These are phyloP conservation scores for Neofusicoccum cordaticola DNA, from an alignment of 2,329 filamentous ascomycete species.

Conservation along the genomic window DNA sequence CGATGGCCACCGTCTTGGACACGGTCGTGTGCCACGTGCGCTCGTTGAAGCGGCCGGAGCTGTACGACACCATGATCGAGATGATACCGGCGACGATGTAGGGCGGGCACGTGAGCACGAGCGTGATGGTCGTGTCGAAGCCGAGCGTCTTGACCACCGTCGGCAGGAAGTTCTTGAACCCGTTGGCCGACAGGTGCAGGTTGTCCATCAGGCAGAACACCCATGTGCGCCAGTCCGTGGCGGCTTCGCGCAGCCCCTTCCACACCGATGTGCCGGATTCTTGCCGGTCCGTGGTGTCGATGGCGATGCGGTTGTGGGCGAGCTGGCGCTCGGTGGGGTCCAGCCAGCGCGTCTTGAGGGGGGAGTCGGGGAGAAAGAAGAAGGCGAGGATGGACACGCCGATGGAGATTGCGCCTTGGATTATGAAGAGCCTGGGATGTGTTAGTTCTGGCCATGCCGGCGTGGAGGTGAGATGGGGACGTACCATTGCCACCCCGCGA, in stretches of 20 bases:
- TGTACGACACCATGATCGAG: conserved; percentile 22
- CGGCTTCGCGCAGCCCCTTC: neutral
- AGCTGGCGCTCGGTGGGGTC: conserved; percentile 47
- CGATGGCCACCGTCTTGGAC: conserved; percentile 24
- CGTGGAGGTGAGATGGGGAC: neutral
- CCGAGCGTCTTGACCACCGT: conserved; percentile 37
- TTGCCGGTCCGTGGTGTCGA: conserved; percentile 52
- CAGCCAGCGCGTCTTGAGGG: conserved; percentile 45
- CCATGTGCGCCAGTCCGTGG: neutral
- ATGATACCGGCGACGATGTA: conserved; percentile 26
- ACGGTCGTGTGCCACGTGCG: conserved; percentile 26
- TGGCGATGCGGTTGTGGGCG: conserved; percentile 38
- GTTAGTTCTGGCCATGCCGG: too few relatives aligned
- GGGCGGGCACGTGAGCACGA: conserved; percentile 26
- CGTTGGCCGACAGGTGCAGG: conserved; percentile 12
- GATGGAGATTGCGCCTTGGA: conserved; percentile 9
- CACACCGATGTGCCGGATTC: neutral
- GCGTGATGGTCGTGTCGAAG: conserved; percentile 35
- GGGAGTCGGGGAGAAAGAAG: conserved; percentile 33
- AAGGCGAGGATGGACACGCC: conserved; percentile 25
- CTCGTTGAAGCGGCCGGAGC: conserved; percentile 34
- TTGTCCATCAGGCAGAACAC: conserved; percentile 15
- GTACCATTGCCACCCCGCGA: conserved; percentile 3
- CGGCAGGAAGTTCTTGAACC: conserved; percentile 34
- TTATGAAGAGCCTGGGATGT: neutral